A percentile compares a stretch with the other conserved stretches of the same genome.
Evolutionary conservation across 116 monocot species (phyloP).

Genomic region (Trichopus zeylanicus): DNA sequence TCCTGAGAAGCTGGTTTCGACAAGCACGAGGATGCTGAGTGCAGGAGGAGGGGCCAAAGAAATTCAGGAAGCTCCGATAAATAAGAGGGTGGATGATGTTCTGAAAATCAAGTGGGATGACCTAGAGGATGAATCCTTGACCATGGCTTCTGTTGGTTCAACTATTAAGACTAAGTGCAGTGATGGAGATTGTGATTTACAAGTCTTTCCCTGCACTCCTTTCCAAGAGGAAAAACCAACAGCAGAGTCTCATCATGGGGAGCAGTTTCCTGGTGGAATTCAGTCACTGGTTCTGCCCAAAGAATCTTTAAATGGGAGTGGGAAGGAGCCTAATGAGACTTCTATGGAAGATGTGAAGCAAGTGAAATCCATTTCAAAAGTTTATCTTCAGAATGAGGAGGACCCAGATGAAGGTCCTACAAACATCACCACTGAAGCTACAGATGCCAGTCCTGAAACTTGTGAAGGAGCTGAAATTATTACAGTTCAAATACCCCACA

Average conservation of each 20-base stretch:
- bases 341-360: conserved; percentile 16
- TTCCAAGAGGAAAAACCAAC: conserved; percentile 3
- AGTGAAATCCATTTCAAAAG: conserved; percentile 3
- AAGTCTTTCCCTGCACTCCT: conserved; percentile 5
- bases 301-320: conserved; percentile 19
- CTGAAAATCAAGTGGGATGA: conserved; percentile 60
- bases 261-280: conserved; percentile 26
- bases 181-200: conserved; percentile 2
- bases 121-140: conserved; percentile 36
- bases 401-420: background rate
- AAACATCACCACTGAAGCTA: background rate
- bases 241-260: conserved; percentile 13
- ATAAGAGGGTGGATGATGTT: conserved; percentile 18
- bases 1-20: background rate
- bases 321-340: conserved; percentile 25
- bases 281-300: conserved; percentile 13
- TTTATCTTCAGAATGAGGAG: conserved; percentile 13
- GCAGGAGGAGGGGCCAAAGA: background rate
- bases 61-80: conserved; percentile 8
- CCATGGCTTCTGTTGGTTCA: conserved; percentile 6
- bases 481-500: background rate
- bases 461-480: conserved; percentile 6
- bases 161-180: conserved; percentile 7
- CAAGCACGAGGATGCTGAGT: background rate
- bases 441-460: background rate